Evolutionary conservation across 768 basidiomycete genomes (phyloP), one percentile per base, ranked within the genome.

Genomic region (Neoboletus brunneissimus): DNA sequence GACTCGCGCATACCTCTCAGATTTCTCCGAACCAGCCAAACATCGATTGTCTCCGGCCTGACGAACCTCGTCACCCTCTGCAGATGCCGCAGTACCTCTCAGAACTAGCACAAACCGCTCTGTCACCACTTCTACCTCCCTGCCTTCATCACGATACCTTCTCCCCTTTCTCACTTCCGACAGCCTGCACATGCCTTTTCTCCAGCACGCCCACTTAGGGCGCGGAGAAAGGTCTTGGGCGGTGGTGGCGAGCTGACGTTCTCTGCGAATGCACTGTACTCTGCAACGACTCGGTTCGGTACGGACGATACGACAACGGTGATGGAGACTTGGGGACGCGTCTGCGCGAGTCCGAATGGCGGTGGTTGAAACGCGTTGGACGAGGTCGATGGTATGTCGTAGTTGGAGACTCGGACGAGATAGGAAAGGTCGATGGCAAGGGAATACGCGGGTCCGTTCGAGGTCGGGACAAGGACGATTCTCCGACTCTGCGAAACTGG

Each of bases 161-260:
- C 20, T 23, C 32, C 18, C 4, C 11, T 51, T 18, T 16, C 18
- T 1, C n/a, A 8, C 6, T 25, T 11, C 10, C 25, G 25, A 40
- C 38, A 63, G 49, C 49, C 56, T 34, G 44, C 44, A 51, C 20
- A 49, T 38, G 6, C 57, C 43, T 52, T 37, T 13, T 64, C 62
- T 60, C 62, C 40, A 60, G 61, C 23, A 47, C 47, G 58, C 62
- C 62, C 53, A 60, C 53, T 38, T 37, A 52, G 58, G 62, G 62
- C 53, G 53, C 62, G 40, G 61, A 60, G 57, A 38, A 32, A 40
- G 51, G 51, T 61, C 12, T 31, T 18, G 4, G 49, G 62, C 43
- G 29, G 51, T 50, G 58, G 53, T 49, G 57, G 53, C 31, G 22
- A 40, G 1, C 5, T 1, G 23, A 3, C 32, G 25, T 53, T 54